These are phyloP conservation scores for Mycocalia duriaeana DNA, from an alignment of 1,284 basidiomycete genomes.

Conservation along the genomic window DNA sequence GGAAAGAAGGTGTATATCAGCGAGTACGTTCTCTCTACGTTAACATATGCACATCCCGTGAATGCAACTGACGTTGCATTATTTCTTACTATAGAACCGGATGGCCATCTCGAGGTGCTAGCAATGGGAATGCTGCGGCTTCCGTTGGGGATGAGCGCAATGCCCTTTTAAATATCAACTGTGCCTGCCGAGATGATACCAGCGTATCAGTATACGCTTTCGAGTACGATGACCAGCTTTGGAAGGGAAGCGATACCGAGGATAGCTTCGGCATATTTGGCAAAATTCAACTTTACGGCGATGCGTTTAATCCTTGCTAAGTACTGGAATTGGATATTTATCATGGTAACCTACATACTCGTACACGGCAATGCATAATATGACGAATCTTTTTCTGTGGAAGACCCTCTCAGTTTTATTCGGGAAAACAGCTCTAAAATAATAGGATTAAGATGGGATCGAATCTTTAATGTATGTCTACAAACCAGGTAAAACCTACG, in stretches of 20 bases:
- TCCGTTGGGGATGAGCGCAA: slow-evolving; percentile 24
- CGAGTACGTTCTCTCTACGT: slow-evolving; percentile 28
- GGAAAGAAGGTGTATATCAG: slow-evolving; percentile 31
- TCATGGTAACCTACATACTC: too few relatives aligned
- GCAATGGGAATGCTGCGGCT: slow-evolving; percentile 21
- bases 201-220: slow-evolving; percentile 6
- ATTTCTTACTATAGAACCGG: slow-evolving; percentile 23
- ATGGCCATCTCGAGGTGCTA: slow-evolving; percentile 31
- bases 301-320: not conserved
- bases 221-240: slow-evolving; percentile 10
- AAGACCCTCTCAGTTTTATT: too few relatives aligned
- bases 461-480: too few relatives aligned
- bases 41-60: not conserved
- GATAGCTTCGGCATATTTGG: slow-evolving; percentile 8
- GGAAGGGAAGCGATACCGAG: slow-evolving; percentile 10
- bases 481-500: too few relatives aligned
- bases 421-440: too few relatives aligned
- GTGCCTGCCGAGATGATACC: slow-evolving; percentile 25
- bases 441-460: too few relatives aligned
- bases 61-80: not conserved
- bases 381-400: too few relatives aligned
- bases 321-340: too few relatives aligned
- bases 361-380: too few relatives aligned
- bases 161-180: slow-evolving; percentile 28
- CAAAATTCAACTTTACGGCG: slow-evolving; percentile 2